Base-by-base conservation (phyloP, 345 rosid genomes). In the Sisymbrium irio region DNA sequence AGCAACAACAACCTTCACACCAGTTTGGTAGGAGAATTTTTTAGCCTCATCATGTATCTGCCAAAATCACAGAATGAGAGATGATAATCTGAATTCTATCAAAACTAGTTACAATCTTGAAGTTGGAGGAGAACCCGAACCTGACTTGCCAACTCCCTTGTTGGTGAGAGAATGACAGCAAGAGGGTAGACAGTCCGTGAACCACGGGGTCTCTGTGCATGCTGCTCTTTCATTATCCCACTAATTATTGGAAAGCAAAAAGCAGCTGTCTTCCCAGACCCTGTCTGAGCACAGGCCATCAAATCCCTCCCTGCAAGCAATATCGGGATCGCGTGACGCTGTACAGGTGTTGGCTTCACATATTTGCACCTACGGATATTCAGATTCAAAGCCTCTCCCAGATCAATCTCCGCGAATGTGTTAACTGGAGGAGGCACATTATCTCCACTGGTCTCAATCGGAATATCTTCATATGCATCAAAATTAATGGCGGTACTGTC, bases 211-310 rank as follows among this genome's bases (percentile, higher is more conserved):
- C 92, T 86, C 73, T 95, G 97, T 50, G 76, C 80, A 55, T 51
- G 81, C 54, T 83, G 91, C 50, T 83, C 87, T 69, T 70, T 86
- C 97, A 91, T 95, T 32, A 95, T 95, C 56, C 97, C 95, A 73
- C 90, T 89, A 65, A 95, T 92, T 51, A 92, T 88, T 6, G 99
- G 99, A 67, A 95, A 95, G 73, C 97, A 95, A 74, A 95, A 95
- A 17, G 99, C 98, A 65, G 98, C 98, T 15, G 98, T 94, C 88
- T 94, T 94, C 18, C 98, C 98, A 37, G 98, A 94, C 47, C 99
- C 99, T 67, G 99, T 95, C 84, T 95, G 99, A 27, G 99, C 99
- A 84, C 99, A 95, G 9, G 99, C 99, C 99, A 95, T 95, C 86
- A 95, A 79, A 75, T 95, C 99, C 62, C 99, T 79, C 47, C 99